Conservation (phyloP, 139 green algal genomes). For the Coccomyxa sp. region DNA sequence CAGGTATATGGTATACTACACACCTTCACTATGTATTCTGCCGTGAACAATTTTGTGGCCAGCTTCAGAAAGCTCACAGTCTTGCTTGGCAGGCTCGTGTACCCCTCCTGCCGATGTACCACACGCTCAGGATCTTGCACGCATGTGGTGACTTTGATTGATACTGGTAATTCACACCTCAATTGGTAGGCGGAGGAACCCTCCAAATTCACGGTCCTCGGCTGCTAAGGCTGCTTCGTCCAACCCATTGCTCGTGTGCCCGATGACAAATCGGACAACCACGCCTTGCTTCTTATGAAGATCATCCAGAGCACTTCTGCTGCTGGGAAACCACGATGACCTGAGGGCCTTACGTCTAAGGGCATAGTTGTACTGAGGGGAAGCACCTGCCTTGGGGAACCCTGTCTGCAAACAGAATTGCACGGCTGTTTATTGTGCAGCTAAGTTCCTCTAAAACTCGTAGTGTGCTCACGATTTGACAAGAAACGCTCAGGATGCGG, state of each 20-base stretch:
- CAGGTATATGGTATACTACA: background rate
- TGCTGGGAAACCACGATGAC: constrained; percentile 51
- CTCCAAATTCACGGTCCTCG: constrained; percentile 35
- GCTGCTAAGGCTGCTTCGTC: constrained; percentile 25
- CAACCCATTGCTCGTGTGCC: constrained; percentile 15
- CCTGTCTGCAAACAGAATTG: constrained; percentile 32
- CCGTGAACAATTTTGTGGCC: constrained; percentile 24
- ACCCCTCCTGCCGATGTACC: constrained; percentile 43
- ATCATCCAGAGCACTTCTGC: background rate
- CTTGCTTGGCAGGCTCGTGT: constrained; percentile 63
- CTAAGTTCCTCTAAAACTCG: background rate
- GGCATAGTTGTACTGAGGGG: constrained; percentile 13
- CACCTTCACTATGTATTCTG: constrained; percentile 62
- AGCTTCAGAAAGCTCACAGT: constrained; percentile 55
- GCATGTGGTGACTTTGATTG: too few species aligned
- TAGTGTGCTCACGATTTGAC: background rate
- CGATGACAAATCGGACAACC: constrained; percentile 59
- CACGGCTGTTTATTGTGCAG: too few species aligned
- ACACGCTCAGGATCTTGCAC: background rate
- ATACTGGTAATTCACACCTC: background rate
- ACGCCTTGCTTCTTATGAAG: constrained; percentile 39
- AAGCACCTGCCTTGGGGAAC: constrained; percentile 16
- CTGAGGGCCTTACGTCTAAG: constrained; percentile 35
- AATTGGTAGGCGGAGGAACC: constrained; percentile 50
- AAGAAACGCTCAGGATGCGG: too few species aligned